phyloP scores from a whole-genome alignment of 2,329 filamentous ascomycete genomes.

The Claviceps purpurea region DNA sequence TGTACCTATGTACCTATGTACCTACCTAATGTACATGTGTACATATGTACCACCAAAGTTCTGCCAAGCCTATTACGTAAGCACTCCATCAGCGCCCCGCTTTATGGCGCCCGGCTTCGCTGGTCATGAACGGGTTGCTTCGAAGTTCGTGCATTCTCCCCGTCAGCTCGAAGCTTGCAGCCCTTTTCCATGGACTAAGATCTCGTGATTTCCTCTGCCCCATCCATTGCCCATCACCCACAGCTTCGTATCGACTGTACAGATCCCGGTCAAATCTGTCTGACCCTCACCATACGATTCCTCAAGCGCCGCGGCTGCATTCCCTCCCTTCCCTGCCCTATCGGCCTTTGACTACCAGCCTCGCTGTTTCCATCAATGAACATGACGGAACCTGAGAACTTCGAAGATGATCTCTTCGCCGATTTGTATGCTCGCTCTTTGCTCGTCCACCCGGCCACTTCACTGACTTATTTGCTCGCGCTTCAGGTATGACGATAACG shows the following conservation, averaged over 20 bases:
- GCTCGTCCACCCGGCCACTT: neutral
- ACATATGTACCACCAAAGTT: too few relatives aligned
- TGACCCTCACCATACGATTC: neutral
- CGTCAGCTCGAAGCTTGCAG: too few relatives aligned
- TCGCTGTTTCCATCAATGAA: neutral
- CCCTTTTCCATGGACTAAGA: neutral
- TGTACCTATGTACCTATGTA: too few relatives aligned
- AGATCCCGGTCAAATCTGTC: neutral
- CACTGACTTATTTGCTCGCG: slow-evolving; percentile 3
- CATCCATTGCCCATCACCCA: neutral
- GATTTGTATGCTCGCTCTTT: slow-evolving; percentile 55
- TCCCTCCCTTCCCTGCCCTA: neutral
- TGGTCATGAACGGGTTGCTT: too few relatives aligned
- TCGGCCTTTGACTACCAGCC: neutral
- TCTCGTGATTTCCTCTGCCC: neutral
- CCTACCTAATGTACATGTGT: too few relatives aligned
- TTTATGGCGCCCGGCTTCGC: too few relatives aligned
- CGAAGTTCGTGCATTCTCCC: too few relatives aligned
- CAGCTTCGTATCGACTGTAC: neutral
- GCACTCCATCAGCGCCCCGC: too few relatives aligned
- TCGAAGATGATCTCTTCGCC: slow-evolving; percentile 90
- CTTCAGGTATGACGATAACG: slow-evolving; percentile 53
- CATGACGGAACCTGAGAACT: slow-evolving; percentile 71
- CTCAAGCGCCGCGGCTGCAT: slow-evolving; percentile 1
- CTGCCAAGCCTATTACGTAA: too few relatives aligned